Percentiles rank a stretch among this genome's conserved stretches.
These are phyloP conservation scores for Mychonastes homosphaera DNA, from an alignment of 139 green algal genomes.

Conservation along the genomic window DNA sequence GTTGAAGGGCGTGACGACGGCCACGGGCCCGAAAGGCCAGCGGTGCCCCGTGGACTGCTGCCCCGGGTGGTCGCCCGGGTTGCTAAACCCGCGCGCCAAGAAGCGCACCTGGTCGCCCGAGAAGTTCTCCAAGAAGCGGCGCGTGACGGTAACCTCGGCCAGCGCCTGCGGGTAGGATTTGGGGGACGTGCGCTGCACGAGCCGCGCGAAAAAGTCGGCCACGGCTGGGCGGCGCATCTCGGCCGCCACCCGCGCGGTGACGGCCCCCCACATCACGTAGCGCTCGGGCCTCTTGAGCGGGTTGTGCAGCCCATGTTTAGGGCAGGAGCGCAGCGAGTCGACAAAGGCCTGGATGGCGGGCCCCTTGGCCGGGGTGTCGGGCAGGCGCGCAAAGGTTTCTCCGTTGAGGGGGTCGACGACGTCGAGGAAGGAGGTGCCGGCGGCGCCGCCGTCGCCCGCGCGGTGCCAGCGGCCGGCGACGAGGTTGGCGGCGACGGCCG, in stretches of 20 bases:
- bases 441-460: too few species aligned
- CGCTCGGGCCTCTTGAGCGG: conserved; percentile 81
- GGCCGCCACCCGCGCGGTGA: conserved; percentile 56
- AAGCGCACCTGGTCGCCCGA: conserved; percentile 89
- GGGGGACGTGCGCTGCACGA: conserved; percentile 83
- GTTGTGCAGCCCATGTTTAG: conserved; percentile 89
- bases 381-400: conserved; percentile 55
- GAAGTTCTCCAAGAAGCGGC: conserved; percentile 95
- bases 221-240: conserved; percentile 64
- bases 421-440: neutral
- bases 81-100: conserved; percentile 68
- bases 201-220: conserved; percentile 69
- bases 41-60: conserved; percentile 72
- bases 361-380: conserved; percentile 57
- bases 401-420: conserved; percentile 74
- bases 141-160: conserved; percentile 76
- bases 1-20: conserved; percentile 96
- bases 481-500: conserved; percentile 45
- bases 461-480: neutral
- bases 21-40: conserved; percentile 86
- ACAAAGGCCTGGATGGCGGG: conserved; percentile 64
- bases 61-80: conserved; percentile 80
- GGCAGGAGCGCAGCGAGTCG: conserved; percentile 46
- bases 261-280: conserved; percentile 82
- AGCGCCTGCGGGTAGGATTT: conserved; percentile 74